Evolutionary conservation across 768 basidiomycete genomes (phyloP), one percentile per base, ranked within the genome.

Genomic region (Phylloporus sp.): DNA sequence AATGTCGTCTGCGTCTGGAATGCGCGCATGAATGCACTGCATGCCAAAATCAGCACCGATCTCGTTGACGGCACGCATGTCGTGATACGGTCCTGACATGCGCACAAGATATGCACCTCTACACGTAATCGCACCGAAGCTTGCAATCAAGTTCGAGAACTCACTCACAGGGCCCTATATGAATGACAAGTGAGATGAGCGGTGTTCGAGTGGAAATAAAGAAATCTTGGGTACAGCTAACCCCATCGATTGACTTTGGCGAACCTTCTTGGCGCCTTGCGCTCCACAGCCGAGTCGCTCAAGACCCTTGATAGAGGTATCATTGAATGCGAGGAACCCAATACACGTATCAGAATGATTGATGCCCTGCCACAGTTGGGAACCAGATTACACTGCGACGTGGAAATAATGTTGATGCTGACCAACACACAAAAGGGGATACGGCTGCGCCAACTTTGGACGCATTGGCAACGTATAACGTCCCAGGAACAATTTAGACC

Each of bases 251-350:
- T 64, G 24, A 68, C 71, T 36, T 58, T 57, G 27, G 63, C 62
- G 43, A 75, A 71, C 28, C 75, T 65, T 28, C 56, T 57, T 24
- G 76, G 74, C 10, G 74, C 70, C 57, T 79, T 72, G 26, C 72
- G 70, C 51, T 76, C 75, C 17, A 73, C 59, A 9, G 73, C 72
- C 4, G 76, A 61, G 24, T 70, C 71, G 53, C 76, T 76, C 14
- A 78, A 64, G 9, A 71, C 72, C 45, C 78, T 70, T 31, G 73
- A 56, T 76, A 82, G 38, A 84, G 38, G 84, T 64, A 62, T 85
- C 84, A n/a, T n/a, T 14, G 77, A 79, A 61, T 83, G 84, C 17
- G 81, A 57, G 43, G 52, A 49, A 44, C 61, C 49, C 21, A 34
- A 49, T 4, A 83, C 80, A 59, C 80, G 84, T 33, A 69, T 58